Conservation (phyloP, 495 filamentous ascomycete genomes). For the Neurospora sp. region DNA sequence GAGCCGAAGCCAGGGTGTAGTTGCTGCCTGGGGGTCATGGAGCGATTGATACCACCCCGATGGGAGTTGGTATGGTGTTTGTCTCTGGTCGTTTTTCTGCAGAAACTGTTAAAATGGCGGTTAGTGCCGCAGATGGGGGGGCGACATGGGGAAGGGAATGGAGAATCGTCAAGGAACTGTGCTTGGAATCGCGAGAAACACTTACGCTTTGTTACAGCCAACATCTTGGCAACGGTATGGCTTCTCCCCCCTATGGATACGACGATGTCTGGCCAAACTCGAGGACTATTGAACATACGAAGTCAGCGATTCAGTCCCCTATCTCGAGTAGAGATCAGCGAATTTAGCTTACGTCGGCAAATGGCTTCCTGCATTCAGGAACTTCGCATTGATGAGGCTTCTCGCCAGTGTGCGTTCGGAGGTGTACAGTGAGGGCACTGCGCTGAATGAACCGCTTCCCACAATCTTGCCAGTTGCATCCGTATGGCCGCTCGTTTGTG, state of each 20-base stretch:
- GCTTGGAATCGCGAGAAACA: background rate
- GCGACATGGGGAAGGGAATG: background rate
- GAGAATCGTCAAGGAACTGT: background rate
- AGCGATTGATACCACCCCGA: conserved; percentile 48
- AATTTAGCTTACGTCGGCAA: conserved; percentile 63
- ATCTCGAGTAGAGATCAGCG: background rate
- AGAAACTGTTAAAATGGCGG: conserved; percentile 50
- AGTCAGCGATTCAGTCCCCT: conserved; percentile 25
- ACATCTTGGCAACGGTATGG: conserved; percentile 74
- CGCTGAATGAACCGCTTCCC: conserved; percentile 86
- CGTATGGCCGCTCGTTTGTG: conserved; percentile 79
- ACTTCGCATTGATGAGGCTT: conserved; percentile 81
- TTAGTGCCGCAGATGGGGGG: conserved; percentile 16
- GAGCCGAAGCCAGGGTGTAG: conserved; percentile 14
- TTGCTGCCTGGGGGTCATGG: conserved; percentile 34
- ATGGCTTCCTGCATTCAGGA: conserved; percentile 70
- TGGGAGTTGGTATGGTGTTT: conserved; percentile 70
- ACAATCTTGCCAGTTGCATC: conserved; percentile 58
- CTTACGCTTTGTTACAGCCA: conserved; percentile 73
- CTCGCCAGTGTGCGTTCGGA: conserved; percentile 79
- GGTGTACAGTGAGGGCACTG: conserved; percentile 79
- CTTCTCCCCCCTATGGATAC: conserved; percentile 77
- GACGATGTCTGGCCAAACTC: conserved; percentile 74
- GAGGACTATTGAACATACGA: conserved; percentile 52
- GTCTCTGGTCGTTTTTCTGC: conserved; percentile 79